Percentiles rank a stretch among this genome's conserved stretches.
Evolutionary conservation across 192 early-diverging fungal genomes (phyloP).

Genomic region (Backusella morwellensis): DNA sequence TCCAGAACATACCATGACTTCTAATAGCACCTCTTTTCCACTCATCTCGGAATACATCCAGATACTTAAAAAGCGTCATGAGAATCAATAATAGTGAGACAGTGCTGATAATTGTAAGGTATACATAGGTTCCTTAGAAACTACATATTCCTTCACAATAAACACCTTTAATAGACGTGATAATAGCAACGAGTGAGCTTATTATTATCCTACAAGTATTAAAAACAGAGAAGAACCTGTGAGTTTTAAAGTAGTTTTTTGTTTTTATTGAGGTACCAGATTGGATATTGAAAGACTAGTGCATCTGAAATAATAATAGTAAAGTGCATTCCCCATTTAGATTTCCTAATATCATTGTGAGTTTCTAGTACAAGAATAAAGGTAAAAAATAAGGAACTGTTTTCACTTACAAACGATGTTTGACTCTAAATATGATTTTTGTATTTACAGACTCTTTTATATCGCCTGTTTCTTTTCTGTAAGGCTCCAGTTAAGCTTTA

Average conservation of each 20-base stretch:
- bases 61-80: no score
- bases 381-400: neutral
- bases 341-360: slow-evolving; percentile 2
- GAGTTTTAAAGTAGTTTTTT: neutral
- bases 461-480: slow-evolving; percentile 20
- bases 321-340: slow-evolving; percentile 37
- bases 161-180: no score
- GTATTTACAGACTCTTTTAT: slow-evolving; percentile 13
- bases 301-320: slow-evolving; percentile 35
- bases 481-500: slow-evolving; percentile 31
- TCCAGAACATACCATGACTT: slow-evolving; percentile 31
- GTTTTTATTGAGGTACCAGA: slow-evolving; percentile 21
- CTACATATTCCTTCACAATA: no score
- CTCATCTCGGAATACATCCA: no score
- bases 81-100: no score
- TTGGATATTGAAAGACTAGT: slow-evolving; percentile 34
- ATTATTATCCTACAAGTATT: slow-evolving; percentile 14
- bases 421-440: slow-evolving; percentile 27
- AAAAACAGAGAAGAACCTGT: neutral
- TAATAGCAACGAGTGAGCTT: slow-evolving; percentile 23
- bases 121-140: no score
- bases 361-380: no score
- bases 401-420: slow-evolving; percentile 23
- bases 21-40: no score
- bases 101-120: no score